Conservation (phyloP, 75 land plant species). For the Pinus albicaulis region DNA sequence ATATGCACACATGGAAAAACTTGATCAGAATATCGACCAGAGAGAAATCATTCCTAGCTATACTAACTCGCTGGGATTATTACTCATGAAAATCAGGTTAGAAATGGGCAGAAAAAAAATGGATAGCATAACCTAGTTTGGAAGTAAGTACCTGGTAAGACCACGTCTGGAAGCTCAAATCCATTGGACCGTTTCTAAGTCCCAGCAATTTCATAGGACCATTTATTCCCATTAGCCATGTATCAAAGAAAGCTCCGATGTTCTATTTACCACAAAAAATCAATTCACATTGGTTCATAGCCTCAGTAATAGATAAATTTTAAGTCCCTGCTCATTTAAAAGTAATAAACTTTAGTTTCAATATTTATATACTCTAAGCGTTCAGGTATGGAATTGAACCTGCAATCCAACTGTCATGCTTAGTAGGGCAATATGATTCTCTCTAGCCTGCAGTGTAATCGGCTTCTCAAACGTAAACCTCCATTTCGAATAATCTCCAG, state of each 20-base stretch:
- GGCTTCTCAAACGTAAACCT: conserved; percentile 20
- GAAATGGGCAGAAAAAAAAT: neutral
- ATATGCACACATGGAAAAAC: too few species aligned
- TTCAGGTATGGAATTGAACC: neutral
- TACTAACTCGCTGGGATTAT: too few species aligned
- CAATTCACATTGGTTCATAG: too few species aligned
- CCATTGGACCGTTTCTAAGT: neutral
- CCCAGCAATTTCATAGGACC: conserved; percentile 3
- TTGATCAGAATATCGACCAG: too few species aligned
- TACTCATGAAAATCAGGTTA: too few species aligned
- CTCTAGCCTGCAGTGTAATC: conserved; percentile 31
- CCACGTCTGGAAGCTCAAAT: conserved; percentile 2
- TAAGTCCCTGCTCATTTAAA: neutral
- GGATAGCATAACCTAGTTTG: neutral
- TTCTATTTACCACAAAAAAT: neutral
- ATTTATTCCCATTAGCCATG: conserved; percentile 1
- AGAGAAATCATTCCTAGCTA: too few species aligned
- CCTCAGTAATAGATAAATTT: neutral
- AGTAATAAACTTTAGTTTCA: neutral
- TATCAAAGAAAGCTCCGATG: conserved; percentile 5
- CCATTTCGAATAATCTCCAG: conserved; percentile 6
- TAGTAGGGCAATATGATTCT: conserved; percentile 48
- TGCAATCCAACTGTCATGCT: conserved; percentile 71
- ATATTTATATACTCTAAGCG: neutral
- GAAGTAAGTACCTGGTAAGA: neutral